Base-by-base conservation (phyloP, 2,329 filamentous ascomycete species). In the Penicillium expansum region DNA sequence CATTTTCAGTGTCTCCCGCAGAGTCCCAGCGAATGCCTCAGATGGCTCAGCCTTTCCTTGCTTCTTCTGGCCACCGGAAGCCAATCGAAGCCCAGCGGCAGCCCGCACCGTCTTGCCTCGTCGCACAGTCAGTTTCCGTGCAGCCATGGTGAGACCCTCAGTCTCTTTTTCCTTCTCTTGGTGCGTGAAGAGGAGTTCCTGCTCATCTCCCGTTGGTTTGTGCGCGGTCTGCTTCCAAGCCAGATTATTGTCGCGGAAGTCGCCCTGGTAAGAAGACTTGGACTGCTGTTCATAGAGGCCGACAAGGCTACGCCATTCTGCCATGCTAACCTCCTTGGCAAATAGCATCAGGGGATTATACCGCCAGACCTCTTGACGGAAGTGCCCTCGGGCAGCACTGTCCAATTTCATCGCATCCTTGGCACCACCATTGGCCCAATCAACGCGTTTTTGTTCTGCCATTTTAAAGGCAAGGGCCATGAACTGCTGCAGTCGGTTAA, bases 91-190 rank as follows among this genome's bases (percentile, higher is more conserved):
- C 77, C 70, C 77, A 70, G 70, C 71, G 37, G 72, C 71, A 20
- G 71, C 69, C 38, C 73, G 74, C 52, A 82, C 79, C 3, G 91
- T 97, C 74, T 96, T 92, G 62, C 91, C 94, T 69, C 92, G 85
- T 80, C 96, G 96, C 52, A 97, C 92, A 0, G 93, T 97, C 59
- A 97, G 77, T 74, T 96, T 96, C 60, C 92, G 85, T 10, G 92
- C 92, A 8, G 90, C 88, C 39, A 85, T 86, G 20, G 90, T 83
- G 57, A 90, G 84, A 35, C 75, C 74, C 49, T 83, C 79, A 47
- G 84, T 86, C 67, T 95, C 90, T 51, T 90, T 87, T 69, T 97
- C 92, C 70, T 95, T 96, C 69, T 97, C 92, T 68, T 90, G 87
- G 2, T 88, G 84, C 0, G 92, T 94, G 73, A 97, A 97, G n/a